A percentile compares a stretch with the other conserved stretches of the same genome.
Conservation (phyloP, 495 filamentous ascomycete genomes). For the Cladorrhinum samala region DNA sequence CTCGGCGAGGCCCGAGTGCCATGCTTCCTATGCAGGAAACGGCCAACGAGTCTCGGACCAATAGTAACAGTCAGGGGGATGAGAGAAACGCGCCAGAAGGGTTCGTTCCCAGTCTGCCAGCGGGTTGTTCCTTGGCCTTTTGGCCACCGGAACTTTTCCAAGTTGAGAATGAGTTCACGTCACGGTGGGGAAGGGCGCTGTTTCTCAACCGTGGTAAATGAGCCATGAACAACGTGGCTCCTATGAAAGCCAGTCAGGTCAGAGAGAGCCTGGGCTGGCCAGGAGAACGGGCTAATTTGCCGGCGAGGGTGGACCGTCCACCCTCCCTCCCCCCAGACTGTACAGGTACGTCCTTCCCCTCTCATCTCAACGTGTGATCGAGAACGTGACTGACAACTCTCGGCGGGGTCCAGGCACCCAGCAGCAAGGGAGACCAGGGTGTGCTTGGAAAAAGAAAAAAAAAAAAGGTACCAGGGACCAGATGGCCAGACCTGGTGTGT, state of each 20-base stretch:
- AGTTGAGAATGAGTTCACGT: conserved; percentile 18
- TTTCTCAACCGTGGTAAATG: conserved; percentile 22
- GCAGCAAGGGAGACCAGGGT: background rate
- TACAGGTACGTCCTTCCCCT: conserved; percentile 9
- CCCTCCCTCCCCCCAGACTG: conserved; percentile 8
- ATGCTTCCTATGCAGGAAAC: background rate
- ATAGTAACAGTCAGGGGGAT: conserved; percentile 9
- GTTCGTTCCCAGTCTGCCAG: conserved; percentile 13
- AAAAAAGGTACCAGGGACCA: conserved; percentile 6
- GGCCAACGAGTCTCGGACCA: conserved; percentile 14
- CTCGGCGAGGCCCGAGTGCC: background rate
- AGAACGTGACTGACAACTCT: conserved; percentile 15
- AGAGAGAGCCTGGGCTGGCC: conserved; percentile 20
- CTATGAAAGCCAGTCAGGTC: conserved; percentile 26
- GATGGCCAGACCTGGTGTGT: conserved; percentile 6
- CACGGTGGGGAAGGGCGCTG: conserved; percentile 24
- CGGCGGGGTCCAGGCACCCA: background rate
- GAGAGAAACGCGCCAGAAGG: conserved; percentile 3
- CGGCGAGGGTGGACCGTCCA: conserved; percentile 20
- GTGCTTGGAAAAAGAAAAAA: conserved; percentile 2
- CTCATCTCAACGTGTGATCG: conserved; percentile 23
- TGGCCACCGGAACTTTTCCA: conserved; percentile 17
- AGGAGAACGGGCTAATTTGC: conserved; percentile 28
- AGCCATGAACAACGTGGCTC: conserved; percentile 36
- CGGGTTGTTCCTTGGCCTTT: conserved; percentile 12